A percentile compares a stretch with the other conserved stretches of the same genome.
phyloP scores from a whole-genome alignment of 208 protist genomes.

The Acanthamoeba royreba region DNA sequence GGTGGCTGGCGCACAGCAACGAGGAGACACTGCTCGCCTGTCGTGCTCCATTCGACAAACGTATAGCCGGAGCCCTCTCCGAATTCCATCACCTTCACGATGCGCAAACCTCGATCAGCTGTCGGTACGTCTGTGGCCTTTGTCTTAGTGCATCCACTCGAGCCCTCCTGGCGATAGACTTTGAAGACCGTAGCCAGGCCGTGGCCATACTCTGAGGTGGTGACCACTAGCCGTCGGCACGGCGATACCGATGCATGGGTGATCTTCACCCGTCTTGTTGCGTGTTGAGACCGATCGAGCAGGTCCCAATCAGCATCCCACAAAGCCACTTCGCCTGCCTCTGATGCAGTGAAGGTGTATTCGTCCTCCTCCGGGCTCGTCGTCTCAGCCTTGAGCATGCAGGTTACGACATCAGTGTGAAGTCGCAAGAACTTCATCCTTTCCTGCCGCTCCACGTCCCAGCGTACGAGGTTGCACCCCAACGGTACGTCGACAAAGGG shows the following conservation, averaged over 20 bases:
- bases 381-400: not conserved
- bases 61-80: not conserved
- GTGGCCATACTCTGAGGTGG: not conserved
- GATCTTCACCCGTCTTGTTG: not conserved
- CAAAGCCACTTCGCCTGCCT: not conserved
- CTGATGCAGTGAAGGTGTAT: not conserved
- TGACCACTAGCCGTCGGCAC: not conserved
- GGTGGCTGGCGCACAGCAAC: not conserved
- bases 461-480: not conserved
- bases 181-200: not conserved
- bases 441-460: not conserved
- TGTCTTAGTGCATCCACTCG: not conserved
- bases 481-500: not conserved
- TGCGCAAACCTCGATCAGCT: not conserved
- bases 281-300: not conserved
- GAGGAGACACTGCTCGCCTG: not conserved
- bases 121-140: not conserved
- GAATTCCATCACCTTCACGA: not conserved
- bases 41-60: conserved; percentile 25
- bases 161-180: not conserved
- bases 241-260: not conserved
- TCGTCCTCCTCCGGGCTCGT: no score
- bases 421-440: not conserved
- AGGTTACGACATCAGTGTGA: not conserved
- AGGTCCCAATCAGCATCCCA: not conserved